A percentile compares a stretch with the other conserved stretches of the same genome.
phyloP scores from a whole-genome alignment of 2,329 filamentous ascomycete genomes.

The Trichoderma sp. region DNA sequence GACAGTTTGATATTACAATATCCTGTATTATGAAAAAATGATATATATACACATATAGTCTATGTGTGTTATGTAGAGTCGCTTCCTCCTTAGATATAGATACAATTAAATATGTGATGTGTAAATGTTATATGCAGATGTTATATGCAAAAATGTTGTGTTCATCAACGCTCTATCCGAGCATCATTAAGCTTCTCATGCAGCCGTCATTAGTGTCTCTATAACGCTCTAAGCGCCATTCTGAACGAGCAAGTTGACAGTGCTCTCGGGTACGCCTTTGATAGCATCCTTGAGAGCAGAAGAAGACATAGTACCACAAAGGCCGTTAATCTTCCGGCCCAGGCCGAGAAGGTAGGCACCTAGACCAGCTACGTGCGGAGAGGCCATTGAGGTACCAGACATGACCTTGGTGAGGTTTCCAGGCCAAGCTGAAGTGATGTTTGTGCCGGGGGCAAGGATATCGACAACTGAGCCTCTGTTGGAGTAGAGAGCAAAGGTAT shows the following conservation, averaged over 20 bases:
- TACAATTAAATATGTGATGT: not conserved
- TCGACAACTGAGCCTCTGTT: constrained; percentile 56
- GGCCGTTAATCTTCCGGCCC: constrained; percentile 47
- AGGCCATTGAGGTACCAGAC: constrained; percentile 67
- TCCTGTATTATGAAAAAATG: not conserved
- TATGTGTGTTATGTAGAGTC: not conserved
- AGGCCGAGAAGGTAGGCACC: constrained; percentile 52
- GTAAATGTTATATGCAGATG: not conserved
- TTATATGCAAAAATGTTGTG: not conserved
- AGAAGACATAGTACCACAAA: constrained; percentile 52
- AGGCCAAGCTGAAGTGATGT: constrained; percentile 54
- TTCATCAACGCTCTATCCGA: not conserved
- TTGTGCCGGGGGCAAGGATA: constrained; percentile 55
- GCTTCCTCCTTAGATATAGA: not conserved
- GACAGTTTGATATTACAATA: too few relatives aligned
- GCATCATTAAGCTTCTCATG: not conserved
- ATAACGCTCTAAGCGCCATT: constrained; percentile 47
- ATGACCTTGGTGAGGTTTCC: constrained; percentile 50
- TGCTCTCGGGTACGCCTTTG: constrained; percentile 47
- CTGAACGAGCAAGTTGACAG: constrained; percentile 58
- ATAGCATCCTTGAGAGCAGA: constrained; percentile 49
- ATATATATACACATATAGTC: not conserved
- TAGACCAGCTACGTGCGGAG: constrained; percentile 64
- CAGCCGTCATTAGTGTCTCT: not conserved
- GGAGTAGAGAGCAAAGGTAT: constrained; percentile 51